These are phyloP conservation scores for Lachancea kluyveri DNA, from an alignment of 805 yeast species.

Conservation along the genomic window DNA sequence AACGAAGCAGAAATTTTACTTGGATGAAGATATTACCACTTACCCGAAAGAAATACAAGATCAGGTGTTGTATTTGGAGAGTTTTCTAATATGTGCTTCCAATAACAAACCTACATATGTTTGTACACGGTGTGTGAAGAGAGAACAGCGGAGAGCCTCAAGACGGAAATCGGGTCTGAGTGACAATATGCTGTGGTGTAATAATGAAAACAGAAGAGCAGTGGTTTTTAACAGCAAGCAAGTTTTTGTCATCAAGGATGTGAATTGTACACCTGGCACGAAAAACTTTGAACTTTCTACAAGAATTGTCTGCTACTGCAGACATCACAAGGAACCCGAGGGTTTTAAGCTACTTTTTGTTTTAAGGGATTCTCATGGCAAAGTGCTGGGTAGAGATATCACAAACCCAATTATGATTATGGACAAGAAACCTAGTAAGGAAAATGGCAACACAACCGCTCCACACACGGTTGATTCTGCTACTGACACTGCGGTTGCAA, in stretches of 20 bases:
- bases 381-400: slow-evolving; percentile 63
- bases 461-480: slow-evolving; percentile 17
- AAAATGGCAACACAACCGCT: slow-evolving; percentile 10
- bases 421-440: slow-evolving; percentile 62
- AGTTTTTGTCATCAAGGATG: slow-evolving; percentile 45
- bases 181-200: slow-evolving; percentile 74
- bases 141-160: slow-evolving; percentile 91
- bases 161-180: slow-evolving; percentile 79
- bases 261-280: slow-evolving; percentile 20
- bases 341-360: slow-evolving; percentile 76
- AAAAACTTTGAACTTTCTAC: slow-evolving; percentile 47
- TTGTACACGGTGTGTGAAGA: slow-evolving; percentile 81
- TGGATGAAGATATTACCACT: slow-evolving; percentile 37
- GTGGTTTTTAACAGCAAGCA: slow-evolving; percentile 89
- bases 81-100: slow-evolving; percentile 67
- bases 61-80: slow-evolving; percentile 62
- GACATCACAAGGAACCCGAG: slow-evolving; percentile 84
- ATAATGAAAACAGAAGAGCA: slow-evolving; percentile 69
- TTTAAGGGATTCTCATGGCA: slow-evolving; percentile 53
- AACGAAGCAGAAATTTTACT: slow-evolving; percentile 77
- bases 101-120: slow-evolving; percentile 56
- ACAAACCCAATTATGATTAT: slow-evolving; percentile 82
- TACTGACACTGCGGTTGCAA: slow-evolving; percentile 10
- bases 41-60: slow-evolving; percentile 44
- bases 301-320: slow-evolving; percentile 89